These are phyloP conservation scores for Aspergillus versicolor DNA, from an alignment of 2,329 filamentous ascomycete species.

Conservation along the genomic window DNA sequence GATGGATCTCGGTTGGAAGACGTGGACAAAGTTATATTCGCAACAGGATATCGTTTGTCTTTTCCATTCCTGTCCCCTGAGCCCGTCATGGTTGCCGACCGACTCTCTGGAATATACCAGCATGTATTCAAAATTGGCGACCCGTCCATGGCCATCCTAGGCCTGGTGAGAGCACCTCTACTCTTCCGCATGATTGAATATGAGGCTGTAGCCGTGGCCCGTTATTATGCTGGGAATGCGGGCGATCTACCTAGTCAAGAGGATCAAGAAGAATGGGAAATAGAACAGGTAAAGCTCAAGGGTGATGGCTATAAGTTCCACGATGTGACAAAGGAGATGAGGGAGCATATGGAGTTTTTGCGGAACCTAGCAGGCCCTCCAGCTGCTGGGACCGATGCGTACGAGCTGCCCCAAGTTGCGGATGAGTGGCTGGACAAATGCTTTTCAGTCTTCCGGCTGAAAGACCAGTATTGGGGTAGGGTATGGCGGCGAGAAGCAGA, in stretches of 20 bases:
- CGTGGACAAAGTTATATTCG: slow-evolving; percentile 31
- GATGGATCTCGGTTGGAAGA: slow-evolving; percentile 19
- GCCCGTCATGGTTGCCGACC: slow-evolving; percentile 22
- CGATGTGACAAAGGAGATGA: slow-evolving; percentile 33
- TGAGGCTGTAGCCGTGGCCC: slow-evolving; percentile 30
- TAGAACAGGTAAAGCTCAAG: slow-evolving; percentile 19
- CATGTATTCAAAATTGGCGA: slow-evolving; percentile 31
- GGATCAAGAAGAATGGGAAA: slow-evolving; percentile 30
- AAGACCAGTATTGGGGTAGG: slow-evolving; percentile 22
- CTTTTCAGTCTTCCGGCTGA: slow-evolving; percentile 19
- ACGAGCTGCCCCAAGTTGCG: slow-evolving; percentile 39
- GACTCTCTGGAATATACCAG: slow-evolving; percentile 28
- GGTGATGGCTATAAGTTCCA: slow-evolving; percentile 23
- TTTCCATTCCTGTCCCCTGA: slow-evolving; percentile 29
- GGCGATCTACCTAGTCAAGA: slow-evolving; percentile 20
- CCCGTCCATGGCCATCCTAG: slow-evolving; percentile 30
- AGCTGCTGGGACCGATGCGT: slow-evolving; percentile 34
- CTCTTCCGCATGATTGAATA: slow-evolving; percentile 33
- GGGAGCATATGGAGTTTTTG: slow-evolving; percentile 42
- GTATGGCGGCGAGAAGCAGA: neutral
- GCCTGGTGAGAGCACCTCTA: slow-evolving; percentile 27
- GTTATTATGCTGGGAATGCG: slow-evolving; percentile 27
- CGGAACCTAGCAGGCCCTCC: slow-evolving; percentile 41
- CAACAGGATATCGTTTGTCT: slow-evolving; percentile 30
- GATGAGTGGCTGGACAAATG: slow-evolving; percentile 30